These are phyloP conservation scores for Sanghuangporus baumii DNA, from an alignment of 1,284 basidiomycete species.

Conservation along the genomic window DNA sequence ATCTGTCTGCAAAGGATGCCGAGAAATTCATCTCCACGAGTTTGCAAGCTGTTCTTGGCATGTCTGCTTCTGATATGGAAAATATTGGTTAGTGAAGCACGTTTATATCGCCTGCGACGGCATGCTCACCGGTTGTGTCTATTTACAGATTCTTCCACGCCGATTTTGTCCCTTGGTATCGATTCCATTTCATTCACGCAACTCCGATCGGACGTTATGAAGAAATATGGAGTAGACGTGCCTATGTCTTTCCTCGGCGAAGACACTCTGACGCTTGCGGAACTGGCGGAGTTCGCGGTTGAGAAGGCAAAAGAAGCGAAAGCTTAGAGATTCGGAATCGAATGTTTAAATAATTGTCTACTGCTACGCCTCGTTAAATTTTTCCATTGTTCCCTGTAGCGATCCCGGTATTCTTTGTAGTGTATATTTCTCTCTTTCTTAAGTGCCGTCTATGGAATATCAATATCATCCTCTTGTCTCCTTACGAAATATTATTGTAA, in stretches of 20 bases:
- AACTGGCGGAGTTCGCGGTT: constrained; percentile 13
- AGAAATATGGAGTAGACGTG: constrained; percentile 9
- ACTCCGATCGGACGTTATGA: constrained; percentile 9
- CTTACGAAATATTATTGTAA: too few species aligned
- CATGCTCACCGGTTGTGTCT: not conserved
- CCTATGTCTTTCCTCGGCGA: constrained; percentile 16
- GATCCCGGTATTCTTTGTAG: too few species aligned
- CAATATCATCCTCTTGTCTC: too few species aligned
- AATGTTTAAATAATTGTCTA: not conserved
- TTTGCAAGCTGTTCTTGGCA: constrained; percentile 11
- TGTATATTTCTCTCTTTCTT: too few species aligned
- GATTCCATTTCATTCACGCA: constrained; percentile 17
- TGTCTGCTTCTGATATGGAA: constrained; percentile 11
- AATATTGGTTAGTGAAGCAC: not conserved
- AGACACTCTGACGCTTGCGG: constrained; percentile 11
- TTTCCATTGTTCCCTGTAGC: too few species aligned
- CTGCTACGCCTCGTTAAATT: too few species aligned
- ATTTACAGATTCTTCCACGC: constrained; percentile 11
- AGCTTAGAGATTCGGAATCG: not conserved
- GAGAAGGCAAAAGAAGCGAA: constrained; percentile 4
- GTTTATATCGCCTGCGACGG: not conserved
- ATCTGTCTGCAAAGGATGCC: constrained; percentile 7
- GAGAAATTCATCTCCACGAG: constrained; percentile 14
- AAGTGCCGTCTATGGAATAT: too few species aligned
- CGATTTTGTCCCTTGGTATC: constrained; percentile 11